Evolutionary conservation across 495 filamentous ascomycete genomes (phyloP).

Genomic region (Penicillium bovifimosum): DNA sequence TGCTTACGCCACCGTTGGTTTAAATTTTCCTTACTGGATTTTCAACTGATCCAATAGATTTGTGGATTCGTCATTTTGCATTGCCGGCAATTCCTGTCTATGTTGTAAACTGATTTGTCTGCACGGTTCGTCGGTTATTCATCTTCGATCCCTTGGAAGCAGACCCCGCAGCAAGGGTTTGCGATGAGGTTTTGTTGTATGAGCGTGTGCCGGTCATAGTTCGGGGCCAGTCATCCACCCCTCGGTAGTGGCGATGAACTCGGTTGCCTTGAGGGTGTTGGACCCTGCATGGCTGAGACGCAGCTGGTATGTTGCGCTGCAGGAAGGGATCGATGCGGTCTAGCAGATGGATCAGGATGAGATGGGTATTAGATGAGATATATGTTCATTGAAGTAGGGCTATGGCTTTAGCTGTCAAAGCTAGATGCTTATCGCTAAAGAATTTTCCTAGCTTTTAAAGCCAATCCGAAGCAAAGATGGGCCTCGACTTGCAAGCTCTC

Average conservation of each 20-base stretch:
- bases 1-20: slow-evolving; percentile 23
- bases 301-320: slow-evolving; percentile 16
- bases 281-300: slow-evolving; percentile 9
- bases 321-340: background rate
- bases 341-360: background rate
- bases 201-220: background rate
- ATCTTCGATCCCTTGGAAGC: background rate
- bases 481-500: slow-evolving; percentile 2
- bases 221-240: slow-evolving; percentile 7
- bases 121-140: background rate
- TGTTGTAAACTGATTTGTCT: too few relatives aligned
- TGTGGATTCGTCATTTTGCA: too few relatives aligned
- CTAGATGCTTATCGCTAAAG: background rate
- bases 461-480: background rate
- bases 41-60: background rate
- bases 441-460: too few relatives aligned
- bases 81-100: too few relatives aligned
- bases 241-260: slow-evolving; percentile 20
- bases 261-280: slow-evolving; percentile 8
- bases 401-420: too few relatives aligned
- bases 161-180: background rate
- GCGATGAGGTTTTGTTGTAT: background rate
- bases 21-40: background rate
- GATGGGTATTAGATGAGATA: background rate
- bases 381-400: too few relatives aligned